Conservation (phyloP, 306 rosid genomes). For the Pyrus bretschneideri region DNA sequence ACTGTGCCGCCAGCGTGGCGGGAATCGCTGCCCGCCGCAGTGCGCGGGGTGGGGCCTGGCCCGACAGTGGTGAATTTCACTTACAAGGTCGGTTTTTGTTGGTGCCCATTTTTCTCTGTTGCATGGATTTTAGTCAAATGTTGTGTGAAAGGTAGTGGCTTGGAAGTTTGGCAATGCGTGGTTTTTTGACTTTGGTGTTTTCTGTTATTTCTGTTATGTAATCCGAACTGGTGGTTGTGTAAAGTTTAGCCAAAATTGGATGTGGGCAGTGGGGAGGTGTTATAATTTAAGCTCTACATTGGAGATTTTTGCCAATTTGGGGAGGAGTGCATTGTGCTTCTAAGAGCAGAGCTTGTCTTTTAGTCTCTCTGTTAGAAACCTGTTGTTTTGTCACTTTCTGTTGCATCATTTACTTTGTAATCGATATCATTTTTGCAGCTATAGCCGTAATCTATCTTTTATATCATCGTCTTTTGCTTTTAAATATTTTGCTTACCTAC, state of each 20-base stretch:
- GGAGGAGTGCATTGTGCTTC: background rate
- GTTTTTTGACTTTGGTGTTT: constrained; percentile 14
- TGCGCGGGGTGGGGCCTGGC: constrained; percentile 63
- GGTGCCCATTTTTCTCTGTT: background rate
- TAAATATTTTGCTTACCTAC: background rate
- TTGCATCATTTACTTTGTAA: background rate
- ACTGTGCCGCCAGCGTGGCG: constrained; percentile 55
- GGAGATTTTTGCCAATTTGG: background rate
- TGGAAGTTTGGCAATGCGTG: background rate
- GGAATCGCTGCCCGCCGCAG: constrained; percentile 17
- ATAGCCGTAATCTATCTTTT: background rate
- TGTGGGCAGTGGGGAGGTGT: background rate
- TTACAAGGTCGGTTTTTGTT: constrained; percentile 54
- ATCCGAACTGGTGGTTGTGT: background rate
- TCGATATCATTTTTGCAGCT: background rate
- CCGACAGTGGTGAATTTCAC: constrained; percentile 71
- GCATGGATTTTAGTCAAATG: constrained; percentile 12
- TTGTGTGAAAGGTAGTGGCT: background rate
- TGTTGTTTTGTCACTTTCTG: background rate
- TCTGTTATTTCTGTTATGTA: background rate
- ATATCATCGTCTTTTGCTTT: background rate
- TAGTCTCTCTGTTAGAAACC: background rate
- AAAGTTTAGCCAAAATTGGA: background rate
- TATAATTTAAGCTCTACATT: background rate
- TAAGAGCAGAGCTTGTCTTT: background rate